Conservation (phyloP, 2,329 filamentous ascomycete genomes). For the Paecilomyces sp. region DNA sequence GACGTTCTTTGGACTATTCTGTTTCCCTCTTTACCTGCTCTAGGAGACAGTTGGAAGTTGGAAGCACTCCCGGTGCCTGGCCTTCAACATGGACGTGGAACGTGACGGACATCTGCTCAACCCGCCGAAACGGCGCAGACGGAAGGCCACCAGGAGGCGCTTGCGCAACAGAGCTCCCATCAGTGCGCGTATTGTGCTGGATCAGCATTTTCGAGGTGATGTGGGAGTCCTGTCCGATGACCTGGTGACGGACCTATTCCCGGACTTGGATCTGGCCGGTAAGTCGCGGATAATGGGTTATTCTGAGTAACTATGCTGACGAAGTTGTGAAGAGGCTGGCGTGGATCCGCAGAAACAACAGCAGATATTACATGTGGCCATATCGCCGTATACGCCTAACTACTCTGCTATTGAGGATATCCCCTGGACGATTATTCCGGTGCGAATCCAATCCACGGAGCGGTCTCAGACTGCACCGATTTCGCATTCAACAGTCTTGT, state of each 20-base stretch:
- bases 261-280: constrained; percentile 48
- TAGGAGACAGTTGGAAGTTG: background rate
- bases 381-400: constrained; percentile 39
- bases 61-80: background rate
- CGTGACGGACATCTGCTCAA: constrained; percentile 30
- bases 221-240: constrained; percentile 81
- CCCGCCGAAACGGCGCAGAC: constrained; percentile 45
- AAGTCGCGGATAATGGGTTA: constrained; percentile 7
- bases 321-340: constrained; percentile 4
- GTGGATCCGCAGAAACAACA: constrained; percentile 14
- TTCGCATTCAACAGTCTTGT: constrained; percentile 69
- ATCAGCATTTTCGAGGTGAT: constrained; percentile 78
- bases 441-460: constrained; percentile 46
- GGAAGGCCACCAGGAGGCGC: constrained; percentile 38
- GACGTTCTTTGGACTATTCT: background rate
- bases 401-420: constrained; percentile 48
- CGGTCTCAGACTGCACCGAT: constrained; percentile 52
- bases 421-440: constrained; percentile 79
- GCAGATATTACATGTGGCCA: constrained; percentile 37
- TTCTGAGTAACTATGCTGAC: constrained; percentile 3
- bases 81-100: constrained; percentile 36
- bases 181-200: constrained; percentile 72
- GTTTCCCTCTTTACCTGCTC: background rate
- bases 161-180: constrained; percentile 62
- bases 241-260: constrained; percentile 74